Conservation (phyloP, 352 stramenopile species). For the Globisporangium echinulatum region DNA sequence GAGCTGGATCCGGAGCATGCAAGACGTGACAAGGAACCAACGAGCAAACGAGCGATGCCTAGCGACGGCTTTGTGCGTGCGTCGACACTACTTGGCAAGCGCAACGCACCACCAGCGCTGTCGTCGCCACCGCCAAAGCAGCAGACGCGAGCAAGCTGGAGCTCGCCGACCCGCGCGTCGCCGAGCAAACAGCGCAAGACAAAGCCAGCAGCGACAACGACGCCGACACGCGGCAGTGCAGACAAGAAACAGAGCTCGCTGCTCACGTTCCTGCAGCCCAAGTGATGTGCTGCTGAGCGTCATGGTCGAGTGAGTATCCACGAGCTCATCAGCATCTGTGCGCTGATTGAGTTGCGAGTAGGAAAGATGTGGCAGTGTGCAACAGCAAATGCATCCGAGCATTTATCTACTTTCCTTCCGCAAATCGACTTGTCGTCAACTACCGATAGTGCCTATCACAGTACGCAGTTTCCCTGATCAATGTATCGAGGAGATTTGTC, state of each 20-base stretch:
- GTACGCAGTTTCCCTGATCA: neutral
- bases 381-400: neutral
- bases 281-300: slow-evolving; percentile 1
- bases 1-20: no score
- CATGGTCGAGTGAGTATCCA: no score
- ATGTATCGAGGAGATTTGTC: neutral
- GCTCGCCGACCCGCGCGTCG: neutral
- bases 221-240: neutral
- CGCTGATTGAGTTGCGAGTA: neutral
- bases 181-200: neutral
- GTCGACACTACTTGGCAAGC: slow-evolving; percentile 44
- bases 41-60: slow-evolving; percentile 1
- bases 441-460: neutral
- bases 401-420: neutral
- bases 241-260: slow-evolving; percentile 22
- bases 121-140: slow-evolving; percentile 6
- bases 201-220: neutral
- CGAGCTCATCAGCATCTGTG: neutral
- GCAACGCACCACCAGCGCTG: neutral
- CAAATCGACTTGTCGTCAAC: neutral
- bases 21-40: neutral
- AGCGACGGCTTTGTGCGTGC: slow-evolving; percentile 28
- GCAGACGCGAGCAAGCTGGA: neutral
- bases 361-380: neutral
- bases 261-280: slow-evolving; percentile 29